These are phyloP conservation scores for Colletotrichum somersetense DNA, from an alignment of 2,329 filamentous ascomycete species.

Conservation along the genomic window DNA sequence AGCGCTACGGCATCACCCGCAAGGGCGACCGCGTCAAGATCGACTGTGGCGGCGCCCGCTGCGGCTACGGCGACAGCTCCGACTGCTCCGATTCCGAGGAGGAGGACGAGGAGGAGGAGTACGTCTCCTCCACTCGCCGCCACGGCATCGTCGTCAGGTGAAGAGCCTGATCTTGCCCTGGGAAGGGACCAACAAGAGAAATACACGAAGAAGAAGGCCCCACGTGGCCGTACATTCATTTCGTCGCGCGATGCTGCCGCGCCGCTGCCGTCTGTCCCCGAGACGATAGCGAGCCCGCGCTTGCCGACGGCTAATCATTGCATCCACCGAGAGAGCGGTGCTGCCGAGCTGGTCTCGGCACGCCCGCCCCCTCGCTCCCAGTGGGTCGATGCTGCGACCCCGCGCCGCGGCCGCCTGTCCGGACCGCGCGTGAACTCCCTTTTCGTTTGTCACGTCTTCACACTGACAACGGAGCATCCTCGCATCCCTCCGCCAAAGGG, in stretches of 20 bases:
- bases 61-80: slow-evolving; percentile 81
- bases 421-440: slow-evolving; percentile 34
- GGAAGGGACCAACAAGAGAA: slow-evolving; percentile 31
- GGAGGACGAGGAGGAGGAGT: slow-evolving; percentile 64
- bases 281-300: slow-evolving; percentile 11
- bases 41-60: slow-evolving; percentile 91
- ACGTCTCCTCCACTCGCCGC: slow-evolving; percentile 67
- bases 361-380: slow-evolving; percentile 45
- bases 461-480: slow-evolving; percentile 38
- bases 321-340: slow-evolving; percentile 45
- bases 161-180: slow-evolving; percentile 26
- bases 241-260: slow-evolving; percentile 37
- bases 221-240: slow-evolving; percentile 52
- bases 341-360: slow-evolving; percentile 61
- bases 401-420: slow-evolving; percentile 49
- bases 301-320: slow-evolving; percentile 40
- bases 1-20: slow-evolving; percentile 96
- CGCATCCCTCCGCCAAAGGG: slow-evolving; percentile 22
- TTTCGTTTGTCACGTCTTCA: slow-evolving; percentile 41
- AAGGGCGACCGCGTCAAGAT: slow-evolving; percentile 94
- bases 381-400: slow-evolving; percentile 69
- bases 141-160: slow-evolving; percentile 71
- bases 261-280: background rate
- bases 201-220: slow-evolving; percentile 37
- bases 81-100: slow-evolving; percentile 73